Evolutionary conservation across 495 filamentous ascomycete species (phyloP), one percentile per base, ranked within the genome.

Genomic region (Amniculicola lignicola): DNA sequence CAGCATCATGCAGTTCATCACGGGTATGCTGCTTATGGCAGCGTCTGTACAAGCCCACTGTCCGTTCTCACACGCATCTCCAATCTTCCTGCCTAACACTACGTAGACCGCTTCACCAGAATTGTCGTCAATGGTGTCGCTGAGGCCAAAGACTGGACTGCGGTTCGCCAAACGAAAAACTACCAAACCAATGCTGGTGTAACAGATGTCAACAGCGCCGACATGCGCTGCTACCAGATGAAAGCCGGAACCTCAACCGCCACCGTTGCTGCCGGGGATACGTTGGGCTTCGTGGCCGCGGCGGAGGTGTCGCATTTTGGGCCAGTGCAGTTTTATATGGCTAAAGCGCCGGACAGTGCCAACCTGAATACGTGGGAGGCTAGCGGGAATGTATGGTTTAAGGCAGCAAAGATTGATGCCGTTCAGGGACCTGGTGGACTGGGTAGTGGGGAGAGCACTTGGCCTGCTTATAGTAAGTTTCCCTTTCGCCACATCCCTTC

Each of bases 321-420:
- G 7, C 58, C 58, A 1, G 37, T 61, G 18, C 52, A 56, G 45
- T 61, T 61, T 31, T 61, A 61, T 41, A 61, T 61, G 58, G 58
- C 58, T 5, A 43, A 41, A 16, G 58, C 57, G 15, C 58, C 58
- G 2, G 51, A 55, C 19, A 21, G 54, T 24, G 51, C 51, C 21
- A 37, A 52, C 38, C 50, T 57, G n/a, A 56, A 55, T 29, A 51
- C 58, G n/a, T 61, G 58, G 58, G 58, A 61, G 24, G 35, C 51
- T 4, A n/a, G 43, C 4, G 58, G 58, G 14, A 61, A 56, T 35
- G 58, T 61, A 16, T 61, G 58, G 58, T 55, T 56, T 37, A 61
- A 61, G 27, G 52, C 23, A 0, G 58, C 33, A 6, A 54, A 33
- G 3, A 60, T 60, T 12, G 31, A 29, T 54, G 57, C 57, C 12